Base-by-base conservation (phyloP, 169 alveolate species). In the Toxoplasma gondii region DNA sequence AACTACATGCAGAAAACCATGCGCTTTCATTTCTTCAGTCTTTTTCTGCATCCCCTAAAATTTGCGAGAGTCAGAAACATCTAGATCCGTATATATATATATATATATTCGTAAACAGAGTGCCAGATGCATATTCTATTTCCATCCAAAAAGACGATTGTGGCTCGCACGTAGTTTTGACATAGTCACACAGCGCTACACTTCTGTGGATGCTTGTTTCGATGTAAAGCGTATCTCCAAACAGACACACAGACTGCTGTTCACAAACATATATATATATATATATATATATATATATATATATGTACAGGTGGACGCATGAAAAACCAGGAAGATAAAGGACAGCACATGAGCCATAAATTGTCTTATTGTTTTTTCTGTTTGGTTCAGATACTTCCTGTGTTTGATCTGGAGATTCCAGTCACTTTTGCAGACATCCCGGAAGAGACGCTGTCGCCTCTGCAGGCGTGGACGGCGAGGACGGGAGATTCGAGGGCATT, bases 401-500 rank as follows among this genome's bases (percentile, higher is more conserved):
- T 92, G 54, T 41, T 82, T 81, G 34, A 44, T 38, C 64, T 91
- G 27, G 54, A 83, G 78, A 54, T 93, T 24, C 95, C 95, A 22
- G 74, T 82, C 82, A 22, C 92, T 36, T 45, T 93, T 29, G 81
- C 38, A 44, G 88, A 74, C 54, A 53, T 93, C n/a, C 93, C 92
- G 24, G 74, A 70, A 22, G 93, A 82, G 80, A 29, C 84, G 16
- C 74, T 93, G 45, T 53, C 44, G 69, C 95, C 93, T 43, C 45
- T 45, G 45, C 69, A 38, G 54, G 93, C 70, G 41, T 45, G 95
- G 93, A 27, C n/a, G 22, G 22, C 7, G 74, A 64, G 74, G 74
- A 64, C 74, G 74, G 74, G 49, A 74, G 93, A 81, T 22, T 29
- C 49, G 88, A 29, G 12, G 38, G 41, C 5, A 41, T 45, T 67